Percentiles rank a stretch among this genome's conserved stretches.
phyloP scores from a whole-genome alignment of 352 stramenopile genomes.

The Phytophthora melonis region DNA sequence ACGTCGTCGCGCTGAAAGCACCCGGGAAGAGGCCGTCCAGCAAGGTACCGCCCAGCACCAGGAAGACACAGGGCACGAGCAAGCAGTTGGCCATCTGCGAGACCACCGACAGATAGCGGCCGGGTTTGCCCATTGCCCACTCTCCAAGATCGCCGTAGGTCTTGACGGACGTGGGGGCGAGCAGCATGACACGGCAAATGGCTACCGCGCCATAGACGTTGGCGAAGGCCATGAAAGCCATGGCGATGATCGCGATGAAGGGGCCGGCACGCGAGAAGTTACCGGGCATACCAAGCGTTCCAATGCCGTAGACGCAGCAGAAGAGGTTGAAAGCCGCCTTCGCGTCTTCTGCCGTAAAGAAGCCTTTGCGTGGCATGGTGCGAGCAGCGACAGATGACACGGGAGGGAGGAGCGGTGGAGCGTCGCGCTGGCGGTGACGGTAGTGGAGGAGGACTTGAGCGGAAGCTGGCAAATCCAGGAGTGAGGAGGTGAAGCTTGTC shows the following conservation, averaged over 20 bases:
- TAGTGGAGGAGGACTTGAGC: slow-evolving; percentile 29
- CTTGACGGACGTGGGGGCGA: slow-evolving; percentile 51
- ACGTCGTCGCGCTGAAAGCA: slow-evolving; percentile 46
- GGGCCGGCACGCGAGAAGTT: slow-evolving; percentile 61
- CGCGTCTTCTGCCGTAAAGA: slow-evolving; percentile 48
- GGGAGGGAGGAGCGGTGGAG: neutral
- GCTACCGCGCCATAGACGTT: slow-evolving; percentile 53
- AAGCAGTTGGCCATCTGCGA: slow-evolving; percentile 53
- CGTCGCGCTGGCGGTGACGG: neutral
- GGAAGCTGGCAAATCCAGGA: slow-evolving; percentile 14
- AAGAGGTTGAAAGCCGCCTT: slow-evolving; percentile 56
- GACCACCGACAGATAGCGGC: slow-evolving; percentile 49
- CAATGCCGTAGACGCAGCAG: slow-evolving; percentile 65
- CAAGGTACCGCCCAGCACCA: slow-evolving; percentile 53
- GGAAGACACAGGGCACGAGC: slow-evolving; percentile 54
- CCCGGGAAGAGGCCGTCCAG: slow-evolving; percentile 52
- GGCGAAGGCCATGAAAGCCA: slow-evolving; percentile 62
- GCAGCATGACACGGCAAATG: slow-evolving; percentile 56
- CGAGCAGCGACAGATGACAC: neutral
- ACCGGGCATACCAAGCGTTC: slow-evolving; percentile 62
- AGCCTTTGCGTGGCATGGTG: slow-evolving; percentile 7
- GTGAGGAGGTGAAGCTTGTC: neutral
- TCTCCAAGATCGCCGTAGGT: slow-evolving; percentile 70
- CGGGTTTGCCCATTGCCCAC: slow-evolving; percentile 52
- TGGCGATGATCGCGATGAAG: slow-evolving; percentile 41